These are phyloP conservation scores for Backusella psychrophila DNA, from an alignment of 192 early-diverging fungal genomes.

Conservation along the genomic window DNA sequence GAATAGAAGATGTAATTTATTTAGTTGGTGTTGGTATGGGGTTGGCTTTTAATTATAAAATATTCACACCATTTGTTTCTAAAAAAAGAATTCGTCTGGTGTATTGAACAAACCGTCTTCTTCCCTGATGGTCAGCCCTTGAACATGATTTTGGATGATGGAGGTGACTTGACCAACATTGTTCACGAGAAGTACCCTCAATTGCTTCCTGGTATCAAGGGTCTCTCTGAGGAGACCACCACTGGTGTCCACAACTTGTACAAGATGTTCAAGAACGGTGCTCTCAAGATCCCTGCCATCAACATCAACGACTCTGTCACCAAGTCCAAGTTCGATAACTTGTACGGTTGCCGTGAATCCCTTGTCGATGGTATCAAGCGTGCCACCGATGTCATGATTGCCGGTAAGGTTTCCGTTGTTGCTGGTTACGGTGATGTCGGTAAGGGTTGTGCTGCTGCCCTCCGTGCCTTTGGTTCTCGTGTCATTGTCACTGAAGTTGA, in stretches of 20 bases:
- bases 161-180: conserved; percentile 94
- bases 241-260: conserved; percentile 99
- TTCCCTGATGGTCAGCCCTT: conserved; percentile 93
- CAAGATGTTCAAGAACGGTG: conserved; percentile 96
- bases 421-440: conserved; percentile 99
- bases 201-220: conserved; percentile 81
- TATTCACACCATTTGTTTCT: conserved; percentile 6
- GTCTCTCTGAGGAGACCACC: conserved; percentile 99
- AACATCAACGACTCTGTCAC: conserved; percentile 99
- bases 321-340: conserved; percentile 99
- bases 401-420: conserved; percentile 97
- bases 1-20: neutral
- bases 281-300: conserved; percentile 98
- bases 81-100: conserved; percentile 88
- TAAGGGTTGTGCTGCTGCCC: conserved; percentile 97
- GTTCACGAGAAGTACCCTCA: conserved; percentile 97
- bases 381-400: conserved; percentile 99
- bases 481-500: conserved; percentile 98
- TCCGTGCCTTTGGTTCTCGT: conserved; percentile 97
- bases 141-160: conserved; percentile 99
- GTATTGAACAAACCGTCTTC: conserved; percentile 94
- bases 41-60: neutral
- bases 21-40: neutral
- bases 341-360: conserved; percentile 99
- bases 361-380: conserved; percentile 99